Conservation (phyloP, 352 stramenopile genomes). For the Globisporangium sylvaticum region DNA sequence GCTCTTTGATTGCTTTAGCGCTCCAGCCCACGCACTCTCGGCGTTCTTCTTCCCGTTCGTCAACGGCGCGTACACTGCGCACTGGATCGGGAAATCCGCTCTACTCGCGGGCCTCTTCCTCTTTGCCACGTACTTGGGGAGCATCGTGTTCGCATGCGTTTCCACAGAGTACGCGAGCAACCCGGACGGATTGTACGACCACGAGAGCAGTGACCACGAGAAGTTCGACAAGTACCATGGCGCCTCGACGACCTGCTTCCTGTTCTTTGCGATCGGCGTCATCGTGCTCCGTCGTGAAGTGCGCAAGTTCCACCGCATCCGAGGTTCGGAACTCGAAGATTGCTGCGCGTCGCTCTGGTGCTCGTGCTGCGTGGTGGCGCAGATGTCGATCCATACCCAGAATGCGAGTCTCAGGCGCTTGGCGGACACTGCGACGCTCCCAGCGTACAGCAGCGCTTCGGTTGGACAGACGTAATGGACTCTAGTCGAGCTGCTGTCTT, state of each 20-base stretch:
- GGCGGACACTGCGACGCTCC: conserved; percentile 15
- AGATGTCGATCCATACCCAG: conserved; percentile 23
- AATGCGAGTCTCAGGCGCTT: conserved; percentile 9
- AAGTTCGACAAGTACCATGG: no score
- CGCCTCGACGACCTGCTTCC: background rate
- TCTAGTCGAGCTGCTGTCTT: no score
- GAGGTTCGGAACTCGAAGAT: conserved; percentile 13
- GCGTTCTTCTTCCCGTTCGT: conserved; percentile 25
- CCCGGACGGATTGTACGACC: no score
- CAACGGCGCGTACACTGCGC: conserved; percentile 10
- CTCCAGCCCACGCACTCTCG: conserved; percentile 20
- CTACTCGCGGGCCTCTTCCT: conserved; percentile 6
- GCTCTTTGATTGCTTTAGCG: conserved; percentile 22
- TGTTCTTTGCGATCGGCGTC: background rate
- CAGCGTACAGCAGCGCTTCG: background rate
- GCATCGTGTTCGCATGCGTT: background rate
- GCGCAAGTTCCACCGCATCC: conserved; percentile 17
- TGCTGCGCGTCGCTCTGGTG: conserved; percentile 19
- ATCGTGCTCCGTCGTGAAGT: background rate
- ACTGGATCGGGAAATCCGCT: conserved; percentile 11
- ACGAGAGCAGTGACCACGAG: no score
- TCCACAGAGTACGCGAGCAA: no score
- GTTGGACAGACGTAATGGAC: no score
- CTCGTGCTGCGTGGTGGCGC: conserved; percentile 22
- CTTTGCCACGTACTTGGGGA: conserved; percentile 1